Evolutionary conservation across 139 green algal genomes (phyloP), one percentile per base, ranked within the genome.

Genomic region (Deuterostichococcus epilithicus): DNA sequence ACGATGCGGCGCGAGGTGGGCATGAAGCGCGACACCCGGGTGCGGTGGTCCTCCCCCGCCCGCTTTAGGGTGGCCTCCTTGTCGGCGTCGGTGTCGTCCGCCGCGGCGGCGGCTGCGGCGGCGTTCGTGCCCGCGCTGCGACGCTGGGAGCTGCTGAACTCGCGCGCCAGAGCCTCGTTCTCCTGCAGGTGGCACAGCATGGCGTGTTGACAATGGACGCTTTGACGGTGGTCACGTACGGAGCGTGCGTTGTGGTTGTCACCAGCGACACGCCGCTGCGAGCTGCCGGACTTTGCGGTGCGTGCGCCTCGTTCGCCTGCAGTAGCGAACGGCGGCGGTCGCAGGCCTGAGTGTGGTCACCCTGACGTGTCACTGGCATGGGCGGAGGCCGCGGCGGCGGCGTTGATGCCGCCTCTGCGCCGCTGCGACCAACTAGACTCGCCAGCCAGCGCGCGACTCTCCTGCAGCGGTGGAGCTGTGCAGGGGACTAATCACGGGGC

Each of bases 1-100:
- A 97, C 91, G 69, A 99, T 90, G 58, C 96, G 90, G 28, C 92
- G 85, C 10, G 87, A 93, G 76, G 96, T 98, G 80, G 95, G 94
- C 84, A 98, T 90, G 83, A 98, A 98, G 76, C 88, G 85, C 6
- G 87, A 91, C 15, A 92, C 79, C 22, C 70, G 65, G 34, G 70
- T 78, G 76, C 44, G 52, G 52, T 63, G 26, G 52, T 63, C 52
- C 52, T 25, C 52, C 42, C 8, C 42, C 42, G 42, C 42, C 13
- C 13, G 8, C 42, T 52, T 13, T 13, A 52, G 8, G 8, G 8
- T 13, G 8, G 42, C 42, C 13, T 8, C 42, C 13, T 52, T 13
- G 18, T 13, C 52, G 52, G 3, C 52, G 18, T n/a, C 52, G 20
- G 39, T 13, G n/a, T 73, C 75, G 73, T 69, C 75, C 79, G 84